Base-by-base conservation (phyloP, 1,284 basidiomycete species). In the Cystobasidium sp. region DNA sequence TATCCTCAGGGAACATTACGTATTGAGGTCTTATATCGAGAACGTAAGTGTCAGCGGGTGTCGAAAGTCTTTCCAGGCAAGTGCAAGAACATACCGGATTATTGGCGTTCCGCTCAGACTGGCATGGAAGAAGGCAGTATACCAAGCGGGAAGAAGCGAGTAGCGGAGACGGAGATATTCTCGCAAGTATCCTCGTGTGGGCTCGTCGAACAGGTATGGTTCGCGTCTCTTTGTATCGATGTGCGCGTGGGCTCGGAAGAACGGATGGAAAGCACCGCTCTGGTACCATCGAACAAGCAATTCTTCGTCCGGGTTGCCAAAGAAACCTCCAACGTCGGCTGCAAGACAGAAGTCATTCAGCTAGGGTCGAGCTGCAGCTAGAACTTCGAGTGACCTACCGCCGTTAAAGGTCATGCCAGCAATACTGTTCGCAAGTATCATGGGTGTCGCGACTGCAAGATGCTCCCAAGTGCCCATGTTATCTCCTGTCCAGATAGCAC, bases 401-500 rank as follows among this genome's bases (percentile, higher is more conserved):
- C 97, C 97, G 65, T 89, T 87, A 82, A 97, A 99, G 58, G 89
- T 88, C 88, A 98, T 93, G 37, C 97, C 97, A n/a, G 89, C 93
- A 63, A 99, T 89, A 70, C 89, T 89, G 82, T 94, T 92, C 14
- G 93, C 87, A 51, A 99, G 86, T 10, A 96, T 90, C 91, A 99
- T 98, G 80, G 96, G 92, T 73, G 97, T 87, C 56, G 94, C 93
- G 43, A 93, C 92, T 1, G 89, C 89, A 87, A 99, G 93, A 81
- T 99, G 97, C 75, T 95, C 93, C 97, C 97, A 99, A 0, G 92
- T 94, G 43, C 96, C 94, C 53, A 97, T 85, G 82, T 99, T 99
- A 83, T 99, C 97, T 16, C 97, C 97, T 1, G 95, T 99, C 96
- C 97, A 99, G 86, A 97, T 93, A 0, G 97, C 95, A 53, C 95